Evolutionary conservation across 441 rosid species (phyloP), one percentile per base, ranked within the genome.

Genomic region (Populus hybrid): DNA sequence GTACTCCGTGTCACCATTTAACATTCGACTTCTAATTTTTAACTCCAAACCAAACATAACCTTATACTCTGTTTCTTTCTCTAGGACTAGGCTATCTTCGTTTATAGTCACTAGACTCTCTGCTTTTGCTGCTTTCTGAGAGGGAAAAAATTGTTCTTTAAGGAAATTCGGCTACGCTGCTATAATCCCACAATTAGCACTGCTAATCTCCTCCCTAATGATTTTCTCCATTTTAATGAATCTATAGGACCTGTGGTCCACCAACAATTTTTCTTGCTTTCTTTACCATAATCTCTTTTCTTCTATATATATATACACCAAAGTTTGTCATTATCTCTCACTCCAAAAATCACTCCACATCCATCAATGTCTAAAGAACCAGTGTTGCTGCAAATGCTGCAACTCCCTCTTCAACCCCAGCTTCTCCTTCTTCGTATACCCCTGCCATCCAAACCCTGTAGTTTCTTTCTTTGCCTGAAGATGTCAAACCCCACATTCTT

Each of bases 281-380:
- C 59, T 29, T 18, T 65, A 45, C 6, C 56, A 45, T 38, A 0
- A 9, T 45, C 20, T 45, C 56, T 45, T 45, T 45, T 45, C 56
- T 45, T 72, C 2, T 20, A 24, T 7, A 6, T 69, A 2, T 35
- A 35, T 35, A 35, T n/a, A n/a, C 8, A 35, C 31, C 72, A 70
- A 72, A 74, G 74, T 80, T 80, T 87, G 92, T 87, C 90, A 81
- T 80, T 82, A 80, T 83, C 82, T 82, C 79, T 0, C 69, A 18
- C 42, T 45, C 61, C 56, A 9, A 24, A 63, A 24, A n/a, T 31
- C 73, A 72, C 68, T 29, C 31, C 64, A 59, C 74, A 75, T 6
- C 14, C 10, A 42, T 76, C 79, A 75, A 86, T 86, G 90, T 77
- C 77, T 29, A 79, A 61, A 33, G 70, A 76, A 75, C 82, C 82